A percentile compares a stretch with the other conserved stretches of the same genome.
Conservation (phyloP, 2,329 filamentous ascomycete genomes). For the Pestalotiopsis sp. region DNA sequence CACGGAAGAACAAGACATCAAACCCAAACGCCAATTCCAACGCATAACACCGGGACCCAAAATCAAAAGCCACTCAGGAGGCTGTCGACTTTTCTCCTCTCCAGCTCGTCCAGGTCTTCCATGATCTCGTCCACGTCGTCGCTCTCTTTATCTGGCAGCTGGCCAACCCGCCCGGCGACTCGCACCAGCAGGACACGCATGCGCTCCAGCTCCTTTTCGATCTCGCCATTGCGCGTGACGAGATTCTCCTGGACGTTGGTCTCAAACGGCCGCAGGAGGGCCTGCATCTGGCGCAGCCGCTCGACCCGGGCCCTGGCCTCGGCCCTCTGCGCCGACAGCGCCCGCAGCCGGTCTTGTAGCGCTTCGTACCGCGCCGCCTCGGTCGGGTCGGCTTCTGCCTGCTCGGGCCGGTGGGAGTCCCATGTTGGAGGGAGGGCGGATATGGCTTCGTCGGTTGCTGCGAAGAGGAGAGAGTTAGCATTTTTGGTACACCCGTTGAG, state of each 20-base stretch:
- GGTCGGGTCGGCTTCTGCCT: conserved; percentile 41
- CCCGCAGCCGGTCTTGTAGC: conserved; percentile 50
- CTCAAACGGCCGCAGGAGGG: conserved; percentile 53
- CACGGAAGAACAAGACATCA: background rate
- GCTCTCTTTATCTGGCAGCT: conserved; percentile 32
- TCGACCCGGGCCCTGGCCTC: conserved; percentile 44
- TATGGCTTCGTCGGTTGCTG: conserved; percentile 47
- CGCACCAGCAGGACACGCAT: conserved; percentile 67
- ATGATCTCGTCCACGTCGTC: conserved; percentile 28
- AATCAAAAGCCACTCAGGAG: conserved; percentile 40
- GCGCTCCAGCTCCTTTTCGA: conserved; percentile 68
- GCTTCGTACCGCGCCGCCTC: conserved; percentile 56
- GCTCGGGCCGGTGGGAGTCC: conserved; percentile 39
- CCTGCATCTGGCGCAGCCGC: conserved; percentile 51
- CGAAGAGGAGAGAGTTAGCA: background rate
- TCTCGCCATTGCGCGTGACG: conserved; percentile 64
- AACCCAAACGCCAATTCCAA: background rate
- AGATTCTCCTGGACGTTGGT: conserved; percentile 64
- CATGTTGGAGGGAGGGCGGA: conserved; percentile 50
- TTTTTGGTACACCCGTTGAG: too few species aligned
- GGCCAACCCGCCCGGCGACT: conserved; percentile 56
- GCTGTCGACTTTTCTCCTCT: conserved; percentile 44
- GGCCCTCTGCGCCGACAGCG: conserved; percentile 50
- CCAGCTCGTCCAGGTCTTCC: conserved; percentile 40
- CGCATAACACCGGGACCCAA: background rate